Evolutionary conservation across 495 filamentous ascomycete genomes (phyloP).

Genomic region (Parmelia sp.): DNA sequence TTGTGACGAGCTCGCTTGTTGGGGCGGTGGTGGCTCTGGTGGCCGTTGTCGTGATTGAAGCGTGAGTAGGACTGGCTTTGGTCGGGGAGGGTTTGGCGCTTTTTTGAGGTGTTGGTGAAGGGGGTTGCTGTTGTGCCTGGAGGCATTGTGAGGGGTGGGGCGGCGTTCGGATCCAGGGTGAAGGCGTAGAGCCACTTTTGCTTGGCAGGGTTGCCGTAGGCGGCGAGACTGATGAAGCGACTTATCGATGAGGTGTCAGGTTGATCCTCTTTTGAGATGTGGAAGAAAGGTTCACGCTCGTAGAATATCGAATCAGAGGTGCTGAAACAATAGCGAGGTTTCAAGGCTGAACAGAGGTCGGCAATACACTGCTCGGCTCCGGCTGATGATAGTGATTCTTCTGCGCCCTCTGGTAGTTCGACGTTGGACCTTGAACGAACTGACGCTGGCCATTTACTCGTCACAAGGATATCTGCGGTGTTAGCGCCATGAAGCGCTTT

Average conservation of each 20-base stretch:
- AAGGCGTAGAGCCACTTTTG: constrained; percentile 92
- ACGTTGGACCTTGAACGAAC: constrained; percentile 58
- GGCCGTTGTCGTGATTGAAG: constrained; percentile 44
- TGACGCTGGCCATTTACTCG: constrained; percentile 72
- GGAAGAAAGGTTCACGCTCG: constrained; percentile 90
- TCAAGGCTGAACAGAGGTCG: constrained; percentile 66
- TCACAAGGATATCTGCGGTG: constrained; percentile 76
- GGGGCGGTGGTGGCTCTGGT: constrained; percentile 33
- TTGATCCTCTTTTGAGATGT: constrained; percentile 49
- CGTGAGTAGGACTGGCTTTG: constrained; percentile 52
- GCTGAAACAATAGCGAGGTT: constrained; percentile 85
- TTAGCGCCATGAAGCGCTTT: constrained; percentile 66
- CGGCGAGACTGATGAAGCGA: constrained; percentile 80
- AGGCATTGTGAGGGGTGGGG: constrained; percentile 52
- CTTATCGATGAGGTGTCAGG: constrained; percentile 56
- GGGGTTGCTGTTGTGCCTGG: constrained; percentile 65
- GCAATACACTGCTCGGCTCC: constrained; percentile 49
- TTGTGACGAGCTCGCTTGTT: constrained; percentile 47
- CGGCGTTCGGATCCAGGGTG: constrained; percentile 57
- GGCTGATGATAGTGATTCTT: constrained; percentile 33
- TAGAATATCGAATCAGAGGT: constrained; percentile 63
- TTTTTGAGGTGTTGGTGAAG: constrained; percentile 45
- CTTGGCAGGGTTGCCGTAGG: constrained; percentile 63
- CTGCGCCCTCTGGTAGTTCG: constrained; percentile 39
- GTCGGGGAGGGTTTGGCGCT: constrained; percentile 51